Percentiles rank a stretch among this genome's conserved stretches.
phyloP scores from a whole-genome alignment of 164 flowering plant genomes.

The Akebia trifoliata region DNA sequence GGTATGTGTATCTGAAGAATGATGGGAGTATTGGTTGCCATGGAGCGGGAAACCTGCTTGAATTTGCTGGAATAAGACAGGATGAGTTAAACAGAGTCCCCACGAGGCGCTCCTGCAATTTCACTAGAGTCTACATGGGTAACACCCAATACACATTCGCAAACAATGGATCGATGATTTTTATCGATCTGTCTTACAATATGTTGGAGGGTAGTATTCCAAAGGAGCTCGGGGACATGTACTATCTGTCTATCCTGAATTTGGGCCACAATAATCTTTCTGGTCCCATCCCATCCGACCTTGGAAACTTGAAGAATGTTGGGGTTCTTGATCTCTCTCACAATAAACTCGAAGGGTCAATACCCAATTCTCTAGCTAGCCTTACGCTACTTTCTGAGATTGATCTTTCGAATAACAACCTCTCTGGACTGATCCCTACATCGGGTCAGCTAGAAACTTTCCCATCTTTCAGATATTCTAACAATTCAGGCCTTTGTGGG shows the following conservation, averaged over 20 bases:
- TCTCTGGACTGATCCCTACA: slow-evolving; percentile 71
- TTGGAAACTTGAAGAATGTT: slow-evolving; percentile 50
- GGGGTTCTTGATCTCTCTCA: slow-evolving; percentile 76
- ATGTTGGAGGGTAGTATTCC: slow-evolving; percentile 67
- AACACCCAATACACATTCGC: slow-evolving; percentile 59
- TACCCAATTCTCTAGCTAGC: slow-evolving; percentile 57
- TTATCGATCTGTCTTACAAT: slow-evolving; percentile 82
- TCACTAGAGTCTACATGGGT: slow-evolving; percentile 63
- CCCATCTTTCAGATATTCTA: slow-evolving; percentile 39
- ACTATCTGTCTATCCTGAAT: slow-evolving; percentile 57
- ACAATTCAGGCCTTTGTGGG: slow-evolving; percentile 88
- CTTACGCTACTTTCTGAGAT: slow-evolving; percentile 56
- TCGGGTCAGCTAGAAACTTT: slow-evolving; percentile 71
- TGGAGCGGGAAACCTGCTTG: slow-evolving; percentile 91
- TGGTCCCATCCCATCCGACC: slow-evolving; percentile 65
- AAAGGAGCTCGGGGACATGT: slow-evolving; percentile 69
- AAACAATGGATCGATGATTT: slow-evolving; percentile 86
- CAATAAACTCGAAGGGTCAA: slow-evolving; percentile 60
- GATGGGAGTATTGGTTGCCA: slow-evolving; percentile 72
- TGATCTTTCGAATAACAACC: slow-evolving; percentile 70
- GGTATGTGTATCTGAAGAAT: slow-evolving; percentile 69
- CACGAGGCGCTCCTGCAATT: slow-evolving; percentile 63
- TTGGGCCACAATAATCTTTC: slow-evolving; percentile 82
- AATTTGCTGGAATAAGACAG: slow-evolving; percentile 70
- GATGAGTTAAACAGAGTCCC: slow-evolving; percentile 55